Conservation (phyloP, 2,329 filamentous ascomycete genomes). For the Stagonosporopsis cucurbitacearum region DNA sequence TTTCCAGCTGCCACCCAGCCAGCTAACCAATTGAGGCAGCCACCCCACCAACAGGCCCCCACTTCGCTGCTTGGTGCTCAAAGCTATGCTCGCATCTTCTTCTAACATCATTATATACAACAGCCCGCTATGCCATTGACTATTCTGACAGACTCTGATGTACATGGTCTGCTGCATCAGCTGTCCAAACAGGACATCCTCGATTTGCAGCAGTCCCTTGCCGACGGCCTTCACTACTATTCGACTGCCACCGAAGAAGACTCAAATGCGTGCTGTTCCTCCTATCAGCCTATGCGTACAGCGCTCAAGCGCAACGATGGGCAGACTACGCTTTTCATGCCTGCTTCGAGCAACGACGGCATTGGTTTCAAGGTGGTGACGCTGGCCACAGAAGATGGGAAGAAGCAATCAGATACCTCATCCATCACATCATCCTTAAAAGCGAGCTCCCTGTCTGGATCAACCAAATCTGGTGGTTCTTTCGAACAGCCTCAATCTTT, state of each 20-base stretch:
- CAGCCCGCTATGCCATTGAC: slow-evolving; percentile 62
- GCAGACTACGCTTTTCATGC: slow-evolving; percentile 71
- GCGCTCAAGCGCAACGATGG: slow-evolving; percentile 67
- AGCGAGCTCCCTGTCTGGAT: slow-evolving; percentile 38
- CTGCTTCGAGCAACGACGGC: slow-evolving; percentile 64
- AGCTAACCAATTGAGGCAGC: slow-evolving; percentile 1
- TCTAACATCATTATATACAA: slow-evolving; percentile 12
- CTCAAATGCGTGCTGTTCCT: slow-evolving; percentile 61
- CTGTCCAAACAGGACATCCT: slow-evolving; percentile 64
- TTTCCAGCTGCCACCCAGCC: neutral
- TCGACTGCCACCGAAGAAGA: slow-evolving; percentile 67
- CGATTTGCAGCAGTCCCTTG: slow-evolving; percentile 63
- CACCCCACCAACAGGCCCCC: slow-evolving; percentile 6
- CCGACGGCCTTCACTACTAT: slow-evolving; percentile 68
- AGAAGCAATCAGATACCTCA: slow-evolving; percentile 33
- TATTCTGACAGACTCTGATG: slow-evolving; percentile 63
- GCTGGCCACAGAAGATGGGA: slow-evolving; percentile 49
- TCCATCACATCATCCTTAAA: slow-evolving; percentile 45
- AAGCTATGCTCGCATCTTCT: slow-evolving; percentile 1
- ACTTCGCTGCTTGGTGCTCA: neutral
- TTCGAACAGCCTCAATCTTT: slow-evolving; percentile 28
- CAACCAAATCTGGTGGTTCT: slow-evolving; percentile 30
- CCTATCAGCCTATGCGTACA: slow-evolving; percentile 68
- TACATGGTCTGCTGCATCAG: slow-evolving; percentile 62
- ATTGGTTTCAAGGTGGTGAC: slow-evolving; percentile 72